Conservation (phyloP, 2,329 filamentous ascomycete species). For the Cercospora citrullina region DNA sequence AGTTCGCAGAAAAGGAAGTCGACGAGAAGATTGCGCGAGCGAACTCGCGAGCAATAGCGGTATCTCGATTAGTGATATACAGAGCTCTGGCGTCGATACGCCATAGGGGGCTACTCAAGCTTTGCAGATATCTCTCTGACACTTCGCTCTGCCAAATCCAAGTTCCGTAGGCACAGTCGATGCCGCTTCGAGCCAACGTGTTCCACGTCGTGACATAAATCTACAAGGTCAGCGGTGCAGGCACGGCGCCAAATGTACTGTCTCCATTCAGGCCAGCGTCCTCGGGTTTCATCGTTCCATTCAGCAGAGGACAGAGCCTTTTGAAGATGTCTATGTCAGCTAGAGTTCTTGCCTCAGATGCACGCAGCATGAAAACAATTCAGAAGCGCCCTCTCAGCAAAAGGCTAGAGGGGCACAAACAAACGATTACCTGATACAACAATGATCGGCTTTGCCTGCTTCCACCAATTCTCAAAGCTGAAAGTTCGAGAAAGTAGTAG, state of each 20-base stretch:
- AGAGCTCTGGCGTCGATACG: neutral
- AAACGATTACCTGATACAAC: neutral
- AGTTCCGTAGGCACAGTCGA: neutral
- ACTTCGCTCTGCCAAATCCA: neutral
- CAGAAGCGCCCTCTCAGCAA: constrained; percentile 16
- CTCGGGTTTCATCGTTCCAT: constrained; percentile 61
- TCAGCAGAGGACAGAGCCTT: constrained; percentile 81
- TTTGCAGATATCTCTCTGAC: neutral
- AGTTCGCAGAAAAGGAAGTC: neutral
- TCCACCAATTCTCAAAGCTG: constrained; percentile 22
- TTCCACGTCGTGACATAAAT: neutral
- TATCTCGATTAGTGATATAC: constrained; percentile 3
- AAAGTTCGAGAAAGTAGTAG: constrained; percentile 26
- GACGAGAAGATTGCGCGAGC: neutral
- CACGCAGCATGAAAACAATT: constrained; percentile 21
- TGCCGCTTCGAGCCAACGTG: neutral
- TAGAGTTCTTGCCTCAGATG: constrained; percentile 26
- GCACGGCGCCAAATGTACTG: constrained; percentile 39
- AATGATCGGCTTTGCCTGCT: neutral
- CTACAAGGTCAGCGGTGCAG: constrained; percentile 36
- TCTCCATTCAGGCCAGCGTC: constrained; percentile 37
- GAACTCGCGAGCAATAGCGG: neutral
- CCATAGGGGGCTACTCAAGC: neutral
- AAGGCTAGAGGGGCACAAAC: constrained; percentile 3
- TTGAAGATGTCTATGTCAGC: constrained; percentile 32